Base-by-base conservation (phyloP, 2,329 filamentous ascomycete species). In the Aspergillus sp. region DNA sequence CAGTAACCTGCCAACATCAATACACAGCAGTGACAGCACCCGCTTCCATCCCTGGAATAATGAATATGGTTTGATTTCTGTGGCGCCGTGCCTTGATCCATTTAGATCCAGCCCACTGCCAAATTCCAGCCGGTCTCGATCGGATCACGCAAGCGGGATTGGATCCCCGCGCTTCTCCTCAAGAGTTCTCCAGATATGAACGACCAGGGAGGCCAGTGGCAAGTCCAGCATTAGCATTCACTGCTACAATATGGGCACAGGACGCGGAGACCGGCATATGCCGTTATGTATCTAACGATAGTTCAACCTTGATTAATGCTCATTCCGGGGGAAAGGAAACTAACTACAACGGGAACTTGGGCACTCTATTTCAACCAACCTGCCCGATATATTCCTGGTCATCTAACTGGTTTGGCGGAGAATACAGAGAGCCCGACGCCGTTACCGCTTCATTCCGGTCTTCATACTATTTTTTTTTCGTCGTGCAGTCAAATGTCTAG, bases 111-210 rank as follows among this genome's bases (percentile, higher is more conserved):
- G 45, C 45, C 45, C 45, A 47, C 45, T 19, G n/a, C 17, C 17
- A 2, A 31, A 17, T 9, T 21, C 19, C 45, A 47, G 14, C 8
- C 37, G 37, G 47, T 17, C 47, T 23, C 17, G 35, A 50, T 23
- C 21, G 17, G 31, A 21, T 7, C 15, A 37, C 12, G 35, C 35
- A 19, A 43, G 37, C 23, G 23, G 15, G 19, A 19, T 21, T 17
- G 11, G 39, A 35, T 48, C 15, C 53, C 45, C 53, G 53, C 53
- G 45, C 45, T 50, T 50, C 23, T 49, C 14, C 46, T 48, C 53
- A 46, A 55, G 47, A 37, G 35, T 37, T 14, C 6, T 23, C 48
- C 35, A 41, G 37, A 17, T 45, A 19, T 12, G 52, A 55, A 55
- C 52, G 23, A 33, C 52, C 23, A 44, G 44, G 52, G 52, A 54